Percentiles rank a stretch among this genome's conserved stretches.
Conservation (phyloP, 805 yeast species). For the Torulaspora franciscae region DNA sequence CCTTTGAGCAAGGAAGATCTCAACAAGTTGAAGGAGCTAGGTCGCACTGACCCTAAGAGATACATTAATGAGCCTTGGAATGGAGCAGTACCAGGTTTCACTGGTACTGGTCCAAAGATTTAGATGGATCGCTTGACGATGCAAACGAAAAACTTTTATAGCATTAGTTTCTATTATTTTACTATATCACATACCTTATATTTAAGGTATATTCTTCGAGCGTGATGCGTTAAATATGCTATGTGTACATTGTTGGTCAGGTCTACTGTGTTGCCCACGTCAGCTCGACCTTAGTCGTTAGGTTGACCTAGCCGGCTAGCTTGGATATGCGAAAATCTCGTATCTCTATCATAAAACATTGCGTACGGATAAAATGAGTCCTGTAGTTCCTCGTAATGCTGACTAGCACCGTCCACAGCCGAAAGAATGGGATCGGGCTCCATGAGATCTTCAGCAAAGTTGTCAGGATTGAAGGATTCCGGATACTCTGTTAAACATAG, state of each 20-base stretch:
- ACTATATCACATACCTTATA: background rate
- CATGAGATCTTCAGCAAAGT: background rate
- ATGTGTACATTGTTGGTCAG: too few species aligned
- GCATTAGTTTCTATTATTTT: background rate
- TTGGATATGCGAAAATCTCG: conserved; percentile 5
- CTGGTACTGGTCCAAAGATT: conserved; percentile 17
- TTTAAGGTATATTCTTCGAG: background rate
- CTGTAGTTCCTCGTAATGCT: background rate
- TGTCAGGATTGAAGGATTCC: background rate
- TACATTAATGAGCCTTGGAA: conserved; percentile 32
- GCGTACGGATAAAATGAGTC: conserved; percentile 9
- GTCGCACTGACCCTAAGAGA: conserved; percentile 32
- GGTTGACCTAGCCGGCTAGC: conserved; percentile 1
- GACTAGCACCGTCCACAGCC: background rate
- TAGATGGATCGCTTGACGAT: background rate
- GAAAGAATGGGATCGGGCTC: background rate
- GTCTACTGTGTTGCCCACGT: too few species aligned
- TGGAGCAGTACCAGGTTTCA: conserved; percentile 29
- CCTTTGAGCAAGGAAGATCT: conserved; percentile 43
- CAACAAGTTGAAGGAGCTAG: conserved; percentile 34
- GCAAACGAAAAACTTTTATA: background rate
- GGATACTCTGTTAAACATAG: background rate
- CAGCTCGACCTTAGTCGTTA: background rate
- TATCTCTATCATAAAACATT: conserved; percentile 17
- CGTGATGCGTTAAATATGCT: too few species aligned